Evolutionary conservation across 805 yeast genomes (phyloP).

Genomic region (Grigorovia yakushimaensis): DNA sequence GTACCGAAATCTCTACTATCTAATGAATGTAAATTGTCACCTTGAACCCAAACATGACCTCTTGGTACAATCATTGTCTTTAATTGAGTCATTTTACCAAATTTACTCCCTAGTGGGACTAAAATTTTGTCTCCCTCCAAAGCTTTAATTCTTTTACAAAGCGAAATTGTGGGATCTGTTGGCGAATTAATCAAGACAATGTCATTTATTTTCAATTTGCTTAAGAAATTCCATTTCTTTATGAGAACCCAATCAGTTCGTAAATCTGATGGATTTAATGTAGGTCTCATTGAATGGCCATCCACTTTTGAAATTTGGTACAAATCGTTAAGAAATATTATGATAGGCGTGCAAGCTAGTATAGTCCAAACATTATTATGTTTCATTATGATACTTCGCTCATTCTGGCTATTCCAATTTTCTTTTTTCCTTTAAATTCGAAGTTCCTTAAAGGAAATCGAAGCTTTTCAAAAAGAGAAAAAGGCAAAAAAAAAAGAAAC

Average conservation of each 20-base stretch:
- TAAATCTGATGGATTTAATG: conserved; percentile 60
- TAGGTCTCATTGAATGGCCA: conserved; percentile 84
- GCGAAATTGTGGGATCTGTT: conserved; percentile 60
- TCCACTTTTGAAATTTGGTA: conserved; percentile 62
- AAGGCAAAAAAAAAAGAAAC: not conserved
- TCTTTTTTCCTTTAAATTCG: not conserved
- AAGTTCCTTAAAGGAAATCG: not conserved
- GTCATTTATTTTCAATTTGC: conserved; percentile 41
- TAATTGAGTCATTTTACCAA: not conserved
- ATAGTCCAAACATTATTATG: not conserved
- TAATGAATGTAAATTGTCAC: conserved; percentile 76
- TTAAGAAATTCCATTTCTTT: not conserved
- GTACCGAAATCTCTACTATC: conserved; percentile 90
- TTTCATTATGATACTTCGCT: not conserved
- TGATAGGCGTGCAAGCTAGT: not conserved
- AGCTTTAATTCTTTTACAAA: conserved; percentile 74
- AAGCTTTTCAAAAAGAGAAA: too few species aligned
- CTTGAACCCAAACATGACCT: conserved; percentile 90
- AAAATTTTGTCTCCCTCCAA: conserved; percentile 35
- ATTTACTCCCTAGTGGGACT: not conserved
- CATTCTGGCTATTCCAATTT: not conserved
- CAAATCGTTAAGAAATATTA: conserved; percentile 43
- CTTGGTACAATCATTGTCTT: conserved; percentile 51
- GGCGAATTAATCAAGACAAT: conserved; percentile 75
- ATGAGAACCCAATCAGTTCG: conserved; percentile 55